Conservation (phyloP, 2,329 filamentous ascomycete species). For the Stromatinia cepivora region DNA sequence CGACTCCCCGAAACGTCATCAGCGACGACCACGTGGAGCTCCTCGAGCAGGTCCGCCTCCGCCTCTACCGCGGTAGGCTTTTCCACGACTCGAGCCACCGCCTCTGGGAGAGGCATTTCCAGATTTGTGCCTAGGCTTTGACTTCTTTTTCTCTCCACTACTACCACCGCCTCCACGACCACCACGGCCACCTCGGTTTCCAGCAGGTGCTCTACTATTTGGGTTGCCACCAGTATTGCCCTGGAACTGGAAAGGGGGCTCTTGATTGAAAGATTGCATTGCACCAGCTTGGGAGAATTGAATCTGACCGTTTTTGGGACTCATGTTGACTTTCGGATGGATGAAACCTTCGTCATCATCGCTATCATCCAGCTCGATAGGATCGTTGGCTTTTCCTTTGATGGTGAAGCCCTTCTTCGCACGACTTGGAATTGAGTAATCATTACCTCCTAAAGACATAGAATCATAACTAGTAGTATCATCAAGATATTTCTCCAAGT, state of each 20-base stretch:
- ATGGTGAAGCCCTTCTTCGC: constrained; percentile 35
- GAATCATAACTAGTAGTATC: constrained; percentile 42
- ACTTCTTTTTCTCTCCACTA: constrained; percentile 6
- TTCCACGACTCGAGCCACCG: not conserved
- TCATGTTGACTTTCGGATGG: constrained; percentile 32
- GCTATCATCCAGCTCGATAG: constrained; percentile 37
- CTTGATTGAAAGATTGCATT: constrained; percentile 12
- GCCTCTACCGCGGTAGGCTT: constrained; percentile 5
- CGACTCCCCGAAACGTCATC: not conserved
- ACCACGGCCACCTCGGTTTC: constrained; percentile 1
- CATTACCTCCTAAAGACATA: constrained; percentile 34
- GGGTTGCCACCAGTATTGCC: constrained; percentile 5
- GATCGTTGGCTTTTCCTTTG: constrained; percentile 39
- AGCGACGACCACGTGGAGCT: constrained; percentile 15
- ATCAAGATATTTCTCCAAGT: constrained; percentile 53
- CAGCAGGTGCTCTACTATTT: not conserved
- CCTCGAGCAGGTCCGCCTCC: constrained; percentile 10
- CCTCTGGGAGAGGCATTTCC: constrained; percentile 5
- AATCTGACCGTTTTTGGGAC: constrained; percentile 8
- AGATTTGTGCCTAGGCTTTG: constrained; percentile 3
- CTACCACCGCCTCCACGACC: not conserved
- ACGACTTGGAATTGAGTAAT: constrained; percentile 34
- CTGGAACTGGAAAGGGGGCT: constrained; percentile 11
- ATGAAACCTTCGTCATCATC: constrained; percentile 37
- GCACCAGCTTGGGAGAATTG: constrained; percentile 18